Evolutionary conservation across 2,329 filamentous ascomycete species (phyloP).

Genomic region (Diaporthe sp.): DNA sequence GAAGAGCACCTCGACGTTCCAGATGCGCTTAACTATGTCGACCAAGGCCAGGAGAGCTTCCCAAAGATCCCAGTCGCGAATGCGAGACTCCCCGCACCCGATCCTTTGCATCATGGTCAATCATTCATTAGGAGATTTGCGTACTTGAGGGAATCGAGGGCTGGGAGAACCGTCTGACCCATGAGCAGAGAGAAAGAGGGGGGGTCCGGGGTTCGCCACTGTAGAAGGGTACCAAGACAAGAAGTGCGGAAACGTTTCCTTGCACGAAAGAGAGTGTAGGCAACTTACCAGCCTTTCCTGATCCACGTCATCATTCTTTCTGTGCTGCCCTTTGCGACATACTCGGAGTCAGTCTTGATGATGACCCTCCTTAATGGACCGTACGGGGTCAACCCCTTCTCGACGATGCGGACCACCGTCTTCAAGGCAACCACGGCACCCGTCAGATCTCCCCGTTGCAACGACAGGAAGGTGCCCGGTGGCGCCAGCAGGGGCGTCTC

Average conservation of each 20-base stretch:
- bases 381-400: background rate
- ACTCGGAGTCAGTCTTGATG: constrained; percentile 32
- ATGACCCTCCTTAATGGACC: background rate
- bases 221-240: background rate
- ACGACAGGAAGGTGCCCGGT: background rate
- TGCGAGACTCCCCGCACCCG: background rate
- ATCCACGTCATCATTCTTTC: constrained; percentile 12
- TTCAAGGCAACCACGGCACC: background rate
- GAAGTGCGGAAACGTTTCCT: too few relatives aligned
- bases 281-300: background rate
- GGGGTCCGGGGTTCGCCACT: too few relatives aligned
- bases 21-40: background rate
- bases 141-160: background rate
- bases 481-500: background rate
- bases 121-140: background rate
- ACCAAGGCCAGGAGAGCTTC: background rate
- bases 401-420: background rate
- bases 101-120: background rate
- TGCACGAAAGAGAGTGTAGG: rapidly evolving
- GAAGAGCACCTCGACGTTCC: constrained; percentile 18
- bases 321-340: background rate
- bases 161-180: background rate
- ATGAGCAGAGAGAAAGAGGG: background rate
- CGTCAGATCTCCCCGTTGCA: background rate
- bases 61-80: constrained; percentile 22